A percentile compares a stretch with the other conserved stretches of the same genome.
Evolutionary conservation across 768 basidiomycete species (phyloP).

Genomic region (Xerocomellus chrysenteron): DNA sequence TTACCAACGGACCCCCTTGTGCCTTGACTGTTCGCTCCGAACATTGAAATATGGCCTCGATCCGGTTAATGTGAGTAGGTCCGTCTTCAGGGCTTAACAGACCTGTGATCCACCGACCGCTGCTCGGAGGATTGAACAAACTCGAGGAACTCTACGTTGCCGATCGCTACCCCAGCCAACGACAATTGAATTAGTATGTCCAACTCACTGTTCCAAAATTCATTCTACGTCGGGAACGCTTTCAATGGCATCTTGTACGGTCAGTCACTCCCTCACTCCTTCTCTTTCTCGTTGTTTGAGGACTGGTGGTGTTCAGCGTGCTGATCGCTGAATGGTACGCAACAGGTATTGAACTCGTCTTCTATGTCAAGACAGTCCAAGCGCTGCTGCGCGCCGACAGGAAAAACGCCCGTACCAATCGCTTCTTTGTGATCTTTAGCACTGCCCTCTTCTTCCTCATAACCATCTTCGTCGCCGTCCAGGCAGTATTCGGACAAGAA

Average conservation of each 20-base stretch:
- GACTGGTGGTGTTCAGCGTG: neutral
- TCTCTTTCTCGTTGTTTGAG: neutral
- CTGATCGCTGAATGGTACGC: neutral
- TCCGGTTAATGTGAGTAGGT: neutral
- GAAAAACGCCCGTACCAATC: neutral
- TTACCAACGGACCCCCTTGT: neutral
- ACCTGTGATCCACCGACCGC: neutral
- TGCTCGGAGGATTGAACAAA: neutral
- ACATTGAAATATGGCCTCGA: neutral
- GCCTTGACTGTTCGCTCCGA: neutral
- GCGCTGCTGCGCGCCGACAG: neutral
- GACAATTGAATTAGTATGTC: neutral
- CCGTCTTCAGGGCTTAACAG: too few species aligned
- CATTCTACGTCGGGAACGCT: conserved; percentile 9
- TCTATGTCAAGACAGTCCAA: conserved; percentile 7
- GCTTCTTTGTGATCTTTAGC: conserved; percentile 8
- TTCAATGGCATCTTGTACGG: conserved; percentile 15
- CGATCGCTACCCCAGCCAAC: neutral
- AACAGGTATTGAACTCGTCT: conserved; percentile 6
- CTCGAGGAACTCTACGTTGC: neutral
- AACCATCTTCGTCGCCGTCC: conserved; percentile 24
- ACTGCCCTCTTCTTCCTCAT: conserved; percentile 21
- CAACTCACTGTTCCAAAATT: conserved; percentile 8
- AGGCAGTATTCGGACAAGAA: conserved; percentile 21
- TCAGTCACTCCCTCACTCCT: neutral